A percentile compares a stretch with the other conserved stretches of the same genome.
These are phyloP conservation scores for Senna tora DNA, from an alignment of 306 rosid species.

Conservation along the genomic window DNA sequence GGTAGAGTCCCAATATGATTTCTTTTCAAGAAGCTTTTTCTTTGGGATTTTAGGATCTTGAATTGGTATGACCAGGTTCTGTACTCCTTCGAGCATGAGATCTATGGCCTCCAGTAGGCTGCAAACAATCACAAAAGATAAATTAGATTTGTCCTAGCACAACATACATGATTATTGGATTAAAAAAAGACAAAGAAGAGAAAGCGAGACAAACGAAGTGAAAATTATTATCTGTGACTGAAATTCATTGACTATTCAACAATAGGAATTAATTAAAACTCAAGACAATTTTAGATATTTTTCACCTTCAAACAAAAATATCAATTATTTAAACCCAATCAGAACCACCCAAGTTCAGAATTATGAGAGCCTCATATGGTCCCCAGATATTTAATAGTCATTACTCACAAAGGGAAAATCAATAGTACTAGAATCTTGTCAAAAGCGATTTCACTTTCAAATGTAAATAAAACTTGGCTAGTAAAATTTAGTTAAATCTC, in stretches of 20 bases:
- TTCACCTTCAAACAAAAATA: neutral
- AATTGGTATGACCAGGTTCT: constrained; percentile 71
- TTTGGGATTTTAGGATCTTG: constrained; percentile 34
- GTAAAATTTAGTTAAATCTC: neutral
- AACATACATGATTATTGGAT: too few relatives aligned
- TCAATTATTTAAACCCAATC: neutral
- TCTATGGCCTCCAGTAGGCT: constrained; percentile 77
- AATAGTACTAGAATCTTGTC: neutral
- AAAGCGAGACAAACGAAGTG: too few relatives aligned
- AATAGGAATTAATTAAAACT: neutral
- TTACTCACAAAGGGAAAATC: neutral
- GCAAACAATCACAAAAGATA: constrained; percentile 16
- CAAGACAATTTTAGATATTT: neutral
- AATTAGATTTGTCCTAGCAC: neutral
- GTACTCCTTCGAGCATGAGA: constrained; percentile 67
- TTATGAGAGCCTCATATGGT: neutral
- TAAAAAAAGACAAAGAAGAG: too few relatives aligned
- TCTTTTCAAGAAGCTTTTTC: constrained; percentile 35
- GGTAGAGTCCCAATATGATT: constrained; percentile 32
- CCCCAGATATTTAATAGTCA: neutral
- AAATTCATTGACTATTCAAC: neutral
- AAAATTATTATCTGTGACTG: neutral
- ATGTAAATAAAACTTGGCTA: neutral
- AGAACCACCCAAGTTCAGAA: neutral
- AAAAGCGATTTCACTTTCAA: neutral